Percentiles rank a stretch among this genome's conserved stretches.
Conservation (phyloP, 305 asterid genomes). For the Rubia tinctorum region DNA sequence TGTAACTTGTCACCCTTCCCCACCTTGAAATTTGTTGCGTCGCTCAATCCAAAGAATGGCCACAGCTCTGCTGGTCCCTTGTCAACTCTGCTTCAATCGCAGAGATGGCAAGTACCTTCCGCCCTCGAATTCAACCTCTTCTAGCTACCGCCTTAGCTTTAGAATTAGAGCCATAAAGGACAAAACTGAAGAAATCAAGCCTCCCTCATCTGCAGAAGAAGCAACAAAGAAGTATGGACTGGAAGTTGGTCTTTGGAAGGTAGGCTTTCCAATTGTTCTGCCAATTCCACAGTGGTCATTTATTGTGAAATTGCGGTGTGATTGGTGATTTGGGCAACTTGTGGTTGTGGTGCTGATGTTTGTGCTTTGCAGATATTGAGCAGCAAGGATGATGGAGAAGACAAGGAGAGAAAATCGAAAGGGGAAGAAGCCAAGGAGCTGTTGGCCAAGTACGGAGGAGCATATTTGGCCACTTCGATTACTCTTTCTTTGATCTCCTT, state of each 20-base stretch:
- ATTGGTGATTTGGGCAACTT: neutral
- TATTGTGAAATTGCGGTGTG: too few species aligned
- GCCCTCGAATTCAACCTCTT: constrained; percentile 19
- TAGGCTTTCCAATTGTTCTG: constrained; percentile 10
- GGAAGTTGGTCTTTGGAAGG: constrained; percentile 98
- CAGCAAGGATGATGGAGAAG: constrained; percentile 60
- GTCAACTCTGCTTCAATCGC: constrained; percentile 22
- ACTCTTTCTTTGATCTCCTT: constrained; percentile 91
- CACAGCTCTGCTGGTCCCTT: constrained; percentile 15
- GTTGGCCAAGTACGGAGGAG: constrained; percentile 92
- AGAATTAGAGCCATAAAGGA: constrained; percentile 73
- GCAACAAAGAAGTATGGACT: constrained; percentile 80
- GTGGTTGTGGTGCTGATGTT: neutral
- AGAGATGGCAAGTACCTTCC: constrained; percentile 21
- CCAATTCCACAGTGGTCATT: neutral
- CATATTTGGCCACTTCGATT: constrained; percentile 90
- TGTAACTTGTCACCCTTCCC: too few species aligned
- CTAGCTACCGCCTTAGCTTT: constrained; percentile 25
- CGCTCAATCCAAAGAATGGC: constrained; percentile 10
- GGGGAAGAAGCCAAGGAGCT: constrained; percentile 93
- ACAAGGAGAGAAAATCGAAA: constrained; percentile 50
- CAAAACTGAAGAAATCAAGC: constrained; percentile 62
- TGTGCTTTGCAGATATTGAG: constrained; percentile 56
- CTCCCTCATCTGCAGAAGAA: constrained; percentile 67
- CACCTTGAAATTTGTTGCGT: too few species aligned